These are phyloP conservation scores for Ophioceras dolichostomum DNA, from an alignment of 2,329 filamentous ascomycete genomes.

Conservation along the genomic window DNA sequence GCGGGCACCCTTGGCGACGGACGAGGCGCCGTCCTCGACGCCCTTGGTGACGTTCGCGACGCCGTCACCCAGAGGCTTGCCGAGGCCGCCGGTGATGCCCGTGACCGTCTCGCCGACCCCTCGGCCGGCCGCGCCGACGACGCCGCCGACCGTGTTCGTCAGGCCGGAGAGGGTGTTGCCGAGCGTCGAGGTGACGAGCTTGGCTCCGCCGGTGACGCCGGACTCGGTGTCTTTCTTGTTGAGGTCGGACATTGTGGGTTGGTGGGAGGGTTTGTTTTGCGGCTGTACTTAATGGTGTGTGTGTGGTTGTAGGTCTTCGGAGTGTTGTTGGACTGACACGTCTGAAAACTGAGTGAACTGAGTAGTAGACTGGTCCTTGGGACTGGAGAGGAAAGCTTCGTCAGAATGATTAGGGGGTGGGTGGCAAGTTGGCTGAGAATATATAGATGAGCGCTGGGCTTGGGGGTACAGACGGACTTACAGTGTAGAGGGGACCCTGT, in stretches of 20 bases:
- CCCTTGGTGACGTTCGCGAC: slow-evolving; percentile 39
- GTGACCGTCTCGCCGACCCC: slow-evolving; percentile 44
- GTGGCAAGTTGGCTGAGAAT: no score
- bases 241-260: slow-evolving; percentile 1
- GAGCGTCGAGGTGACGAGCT: slow-evolving; percentile 15
- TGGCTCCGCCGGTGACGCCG: slow-evolving; percentile 14
- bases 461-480: no score
- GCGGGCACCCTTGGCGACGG: slow-evolving; percentile 5
- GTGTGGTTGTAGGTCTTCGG: no score
- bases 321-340: no score
- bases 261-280: no score
- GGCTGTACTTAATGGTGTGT: no score
- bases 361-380: no score
- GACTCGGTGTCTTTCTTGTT: slow-evolving; percentile 7
- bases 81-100: slow-evolving; percentile 38
- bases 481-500: no score
- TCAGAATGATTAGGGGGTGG: no score
- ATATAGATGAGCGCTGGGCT: no score
- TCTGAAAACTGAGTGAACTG: no score
- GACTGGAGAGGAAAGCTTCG: no score
- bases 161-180: slow-evolving; percentile 18
- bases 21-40: slow-evolving; percentile 32
- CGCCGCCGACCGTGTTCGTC: slow-evolving; percentile 18
- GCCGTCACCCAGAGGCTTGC: slow-evolving; percentile 42
- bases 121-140: slow-evolving; percentile 36